Evolutionary conservation across 139 green algal species (phyloP).

Genomic region (Eudorina sp.): DNA sequence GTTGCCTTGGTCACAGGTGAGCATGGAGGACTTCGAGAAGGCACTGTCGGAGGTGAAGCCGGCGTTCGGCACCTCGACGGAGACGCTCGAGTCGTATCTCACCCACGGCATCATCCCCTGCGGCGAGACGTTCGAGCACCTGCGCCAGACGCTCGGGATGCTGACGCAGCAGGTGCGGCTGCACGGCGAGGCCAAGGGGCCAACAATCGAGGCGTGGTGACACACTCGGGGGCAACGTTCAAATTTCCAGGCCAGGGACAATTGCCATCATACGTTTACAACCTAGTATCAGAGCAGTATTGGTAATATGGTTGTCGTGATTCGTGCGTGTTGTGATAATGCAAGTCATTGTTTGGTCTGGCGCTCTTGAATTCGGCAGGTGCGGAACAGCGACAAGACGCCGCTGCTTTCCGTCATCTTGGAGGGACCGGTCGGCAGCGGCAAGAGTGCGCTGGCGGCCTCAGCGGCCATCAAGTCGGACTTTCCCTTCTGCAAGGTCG

Average conservation of each 20-base stretch:
- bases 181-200: too few species aligned
- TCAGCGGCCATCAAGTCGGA: constrained; percentile 86
- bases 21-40: constrained; percentile 90
- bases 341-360: too few species aligned
- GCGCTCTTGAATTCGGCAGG: constrained; percentile 70
- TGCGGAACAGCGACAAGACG: constrained; percentile 85
- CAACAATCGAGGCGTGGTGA: too few species aligned
- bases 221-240: too few species aligned
- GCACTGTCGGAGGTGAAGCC: constrained; percentile 95
- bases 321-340: too few species aligned
- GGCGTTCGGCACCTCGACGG: constrained; percentile 93
- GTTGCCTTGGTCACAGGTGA: constrained; percentile 66
- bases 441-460: constrained; percentile 96
- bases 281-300: too few species aligned
- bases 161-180: constrained; percentile 67
- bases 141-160: constrained; percentile 71
- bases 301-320: too few species aligned
- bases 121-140: constrained; percentile 84
- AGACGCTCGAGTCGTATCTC: constrained; percentile 88
- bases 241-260: too few species aligned
- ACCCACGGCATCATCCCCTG: constrained; percentile 93
- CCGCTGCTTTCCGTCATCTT: constrained; percentile 91
- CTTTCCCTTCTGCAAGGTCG: constrained; percentile 96
- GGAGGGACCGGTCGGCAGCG: constrained; percentile 87
- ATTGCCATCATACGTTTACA: too few species aligned